A percentile compares a stretch with the other conserved stretches of the same genome.
Conservation (phyloP, 2,329 filamentous ascomycete species). For the Colletotrichum horii region DNA sequence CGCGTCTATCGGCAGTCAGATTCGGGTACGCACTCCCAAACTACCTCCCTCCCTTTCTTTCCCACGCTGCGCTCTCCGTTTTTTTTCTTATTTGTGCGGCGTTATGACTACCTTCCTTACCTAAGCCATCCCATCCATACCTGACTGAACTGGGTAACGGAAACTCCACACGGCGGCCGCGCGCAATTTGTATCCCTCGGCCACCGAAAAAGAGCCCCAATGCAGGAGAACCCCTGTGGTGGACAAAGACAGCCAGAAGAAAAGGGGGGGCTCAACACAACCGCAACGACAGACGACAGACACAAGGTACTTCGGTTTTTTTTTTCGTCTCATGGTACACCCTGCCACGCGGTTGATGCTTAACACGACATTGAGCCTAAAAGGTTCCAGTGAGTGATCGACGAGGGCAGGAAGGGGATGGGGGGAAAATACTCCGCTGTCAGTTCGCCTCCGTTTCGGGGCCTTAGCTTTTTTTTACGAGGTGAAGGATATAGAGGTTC, state of each 20-base stretch:
- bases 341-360: slow-evolving; percentile 2
- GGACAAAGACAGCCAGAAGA: not conserved
- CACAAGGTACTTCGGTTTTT: not conserved
- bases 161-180: not conserved
- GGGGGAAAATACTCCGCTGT: not conserved
- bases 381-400: not conserved
- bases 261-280: not conserved
- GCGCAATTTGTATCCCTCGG: not conserved
- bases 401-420: not conserved
- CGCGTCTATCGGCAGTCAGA: slow-evolving; percentile 12
- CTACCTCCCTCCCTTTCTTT: not conserved
- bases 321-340: not conserved
- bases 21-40: not conserved
- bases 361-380: slow-evolving; percentile 11
- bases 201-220: not conserved
- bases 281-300: not conserved
- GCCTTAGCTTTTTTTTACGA: not conserved
- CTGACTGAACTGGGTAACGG: not conserved
- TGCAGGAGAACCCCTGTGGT: not conserved
- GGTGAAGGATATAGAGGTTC: fast-evolving
- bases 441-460: not conserved
- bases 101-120: not conserved
- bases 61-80: not conserved
- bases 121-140: not conserved
- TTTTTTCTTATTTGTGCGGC: not conserved